A percentile compares a stretch with the other conserved stretches of the same genome.
Conservation (phyloP, 2,329 filamentous ascomycete genomes). For the Pezizomycotina sp. region DNA sequence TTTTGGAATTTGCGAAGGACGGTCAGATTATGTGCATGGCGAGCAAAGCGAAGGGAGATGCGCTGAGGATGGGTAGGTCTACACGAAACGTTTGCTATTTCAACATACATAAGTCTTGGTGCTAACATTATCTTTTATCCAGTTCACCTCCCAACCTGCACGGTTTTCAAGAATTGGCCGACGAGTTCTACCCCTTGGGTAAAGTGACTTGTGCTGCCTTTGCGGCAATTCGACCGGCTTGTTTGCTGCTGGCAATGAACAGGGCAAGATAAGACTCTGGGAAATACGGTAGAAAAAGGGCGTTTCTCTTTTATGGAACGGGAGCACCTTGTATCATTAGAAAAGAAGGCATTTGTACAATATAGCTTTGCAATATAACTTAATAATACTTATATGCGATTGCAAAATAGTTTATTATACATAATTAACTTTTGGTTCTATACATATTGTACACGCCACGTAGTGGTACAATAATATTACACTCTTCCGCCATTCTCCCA, state of each 20-base stretch:
- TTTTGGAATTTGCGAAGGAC: constrained; percentile 68
- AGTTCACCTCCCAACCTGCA: constrained; percentile 81
- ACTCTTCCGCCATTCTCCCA: no score
- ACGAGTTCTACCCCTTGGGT: constrained; percentile 79
- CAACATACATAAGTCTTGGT: constrained; percentile 4
- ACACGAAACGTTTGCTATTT: neutral
- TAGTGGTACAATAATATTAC: no score
- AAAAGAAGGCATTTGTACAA: no score
- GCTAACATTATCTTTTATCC: constrained; percentile 9
- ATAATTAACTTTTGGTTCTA: no score
- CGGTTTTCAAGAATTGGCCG: constrained; percentile 93
- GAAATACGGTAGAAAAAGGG: constrained; percentile 63
- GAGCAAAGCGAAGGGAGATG: constrained; percentile 75
- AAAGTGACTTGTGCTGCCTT: constrained; percentile 50
- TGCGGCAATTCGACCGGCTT: constrained; percentile 48
- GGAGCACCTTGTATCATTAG: no score
- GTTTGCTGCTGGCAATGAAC: constrained; percentile 74
- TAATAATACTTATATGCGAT: no score
- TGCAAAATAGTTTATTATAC: no score
- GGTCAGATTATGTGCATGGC: constrained; percentile 79
- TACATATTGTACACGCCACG: no score
- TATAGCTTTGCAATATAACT: no score
- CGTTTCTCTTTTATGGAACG: no score
- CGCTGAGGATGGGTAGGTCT: constrained; percentile 47
- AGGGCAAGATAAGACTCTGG: constrained; percentile 78